Base-by-base conservation (phyloP, 768 basidiomycete species). In the Lactarius deliciosus region DNA sequence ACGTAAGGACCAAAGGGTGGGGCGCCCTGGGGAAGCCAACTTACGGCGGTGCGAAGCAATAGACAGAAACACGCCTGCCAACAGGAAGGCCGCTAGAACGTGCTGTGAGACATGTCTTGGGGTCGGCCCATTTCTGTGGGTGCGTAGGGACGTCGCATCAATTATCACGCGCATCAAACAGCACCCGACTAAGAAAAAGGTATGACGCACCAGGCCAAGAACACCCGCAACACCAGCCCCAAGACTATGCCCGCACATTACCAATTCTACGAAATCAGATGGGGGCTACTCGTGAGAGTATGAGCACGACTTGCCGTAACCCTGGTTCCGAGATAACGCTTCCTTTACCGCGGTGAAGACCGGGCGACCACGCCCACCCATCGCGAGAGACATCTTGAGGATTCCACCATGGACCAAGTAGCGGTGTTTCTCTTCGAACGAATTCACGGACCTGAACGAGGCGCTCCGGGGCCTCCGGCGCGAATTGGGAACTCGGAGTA, bases 391-490 rank as follows among this genome's bases (percentile, higher is more conserved):
- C 85, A 94, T 88, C 67, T 83, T 84, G 57, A 90, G 77, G 84
- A 94, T 94, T 3, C 92, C 92, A 45, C 87, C 85, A 69, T 94
- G 92, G 4, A 92, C 92, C 69, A 86, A 78, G 72, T 90, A 89
- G 41, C 56, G 57, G 53, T 72, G 75, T 30, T 76, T 71, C 64
- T 70, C 30, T 70, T 72, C 28, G 69, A 68, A 64, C 50, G 69
- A 65, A 30, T 53, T 25, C 56, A 68, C 47, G 25, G 66, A 68
- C n/a, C 36, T 56, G 64, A 70, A 69, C 40, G 70, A 70, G 28
- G 64, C 43, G 25, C 68, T 63, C 28, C 69, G 70, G 54, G 45
- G 55, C 32, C 58, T 63, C 34, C 32, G 60, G 43, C 32, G 64
- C 40, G 40, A 6, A 40, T 9, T 15, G 5, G 57, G 66, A 0